Conservation (phyloP, 2,329 filamentous ascomycete genomes). For the Colletotrichum lentis region DNA sequence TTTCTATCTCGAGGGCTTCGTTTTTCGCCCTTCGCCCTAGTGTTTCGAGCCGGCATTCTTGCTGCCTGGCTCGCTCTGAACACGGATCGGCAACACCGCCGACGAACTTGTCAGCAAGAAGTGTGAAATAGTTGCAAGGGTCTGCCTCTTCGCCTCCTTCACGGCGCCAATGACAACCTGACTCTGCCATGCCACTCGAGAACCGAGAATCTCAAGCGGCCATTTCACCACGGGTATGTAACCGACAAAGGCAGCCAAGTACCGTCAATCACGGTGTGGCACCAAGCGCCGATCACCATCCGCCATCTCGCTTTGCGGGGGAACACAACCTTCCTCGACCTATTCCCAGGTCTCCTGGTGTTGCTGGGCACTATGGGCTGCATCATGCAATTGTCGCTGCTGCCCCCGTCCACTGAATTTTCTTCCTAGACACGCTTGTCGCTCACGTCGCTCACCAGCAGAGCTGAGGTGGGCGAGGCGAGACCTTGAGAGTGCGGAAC, state of each 20-base stretch:
- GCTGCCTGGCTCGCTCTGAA: not conserved
- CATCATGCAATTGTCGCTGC: conserved; percentile 21
- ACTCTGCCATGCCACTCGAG: not conserved
- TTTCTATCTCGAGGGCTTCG: not conserved
- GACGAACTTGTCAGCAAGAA: not conserved
- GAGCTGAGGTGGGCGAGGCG: conserved; percentile 23
- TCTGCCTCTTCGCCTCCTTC: conserved; percentile 22
- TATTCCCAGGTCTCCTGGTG: conserved; percentile 4
- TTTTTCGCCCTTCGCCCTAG: not conserved
- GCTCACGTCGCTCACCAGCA: conserved; percentile 14
- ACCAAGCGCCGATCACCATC: conserved; percentile 4
- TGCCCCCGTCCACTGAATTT: conserved; percentile 13
- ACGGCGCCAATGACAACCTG: not conserved
- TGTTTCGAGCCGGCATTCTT: conserved; percentile 12
- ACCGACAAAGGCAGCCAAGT: not conserved
- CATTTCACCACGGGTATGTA: conserved; percentile 3
- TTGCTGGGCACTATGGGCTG: conserved; percentile 29
- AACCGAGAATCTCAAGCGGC: conserved; percentile 17
- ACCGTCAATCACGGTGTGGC: not conserved
- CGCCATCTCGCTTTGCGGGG: conserved; percentile 12
- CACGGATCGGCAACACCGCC: conserved; percentile 11
- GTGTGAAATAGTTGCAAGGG: not conserved
- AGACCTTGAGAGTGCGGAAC: conserved; percentile 21
- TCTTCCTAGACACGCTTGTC: conserved; percentile 33
- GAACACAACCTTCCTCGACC: conserved; percentile 3